Evolutionary conservation across 805 yeast genomes (phyloP).

Genomic region (Pichia insulana): DNA sequence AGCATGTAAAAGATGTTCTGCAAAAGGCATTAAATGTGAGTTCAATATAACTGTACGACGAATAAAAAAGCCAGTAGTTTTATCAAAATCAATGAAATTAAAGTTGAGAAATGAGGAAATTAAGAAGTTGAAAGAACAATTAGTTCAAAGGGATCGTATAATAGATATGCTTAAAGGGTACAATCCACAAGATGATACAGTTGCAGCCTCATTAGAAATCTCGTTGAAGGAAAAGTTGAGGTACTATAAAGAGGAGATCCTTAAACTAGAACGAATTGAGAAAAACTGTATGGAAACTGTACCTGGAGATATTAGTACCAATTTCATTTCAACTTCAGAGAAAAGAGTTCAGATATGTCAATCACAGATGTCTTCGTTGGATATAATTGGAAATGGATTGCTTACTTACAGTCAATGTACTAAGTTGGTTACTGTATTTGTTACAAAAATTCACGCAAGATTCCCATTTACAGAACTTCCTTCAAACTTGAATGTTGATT

Average conservation of each 20-base stretch:
- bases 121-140: conserved; percentile 12
- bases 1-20: conserved; percentile 68
- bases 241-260: conserved; percentile 35
- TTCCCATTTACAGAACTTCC: conserved; percentile 56
- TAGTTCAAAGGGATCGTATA: conserved; percentile 6
- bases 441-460: conserved; percentile 33
- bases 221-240: conserved; percentile 6
- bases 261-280: conserved; percentile 22
- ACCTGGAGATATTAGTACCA: background rate
- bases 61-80: conserved; percentile 20
- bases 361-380: conserved; percentile 24
- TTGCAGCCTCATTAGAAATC: conserved; percentile 19
- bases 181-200: conserved; percentile 17
- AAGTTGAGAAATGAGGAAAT: conserved; percentile 24
- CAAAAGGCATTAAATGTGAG: conserved; percentile 54
- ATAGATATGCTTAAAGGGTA: conserved; percentile 10
- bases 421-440: conserved; percentile 42
- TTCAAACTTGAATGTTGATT: conserved; percentile 33
- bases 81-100: conserved; percentile 10
- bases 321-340: conserved; percentile 37
- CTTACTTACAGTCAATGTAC: conserved; percentile 53
- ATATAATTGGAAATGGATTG: conserved; percentile 50
- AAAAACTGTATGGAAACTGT: conserved; percentile 14
- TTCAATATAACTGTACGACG: conserved; percentile 50
- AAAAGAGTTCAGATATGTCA: conserved; percentile 29